phyloP scores from a whole-genome alignment of 768 basidiomycete species.

The Termitomyces eurrhizus region DNA sequence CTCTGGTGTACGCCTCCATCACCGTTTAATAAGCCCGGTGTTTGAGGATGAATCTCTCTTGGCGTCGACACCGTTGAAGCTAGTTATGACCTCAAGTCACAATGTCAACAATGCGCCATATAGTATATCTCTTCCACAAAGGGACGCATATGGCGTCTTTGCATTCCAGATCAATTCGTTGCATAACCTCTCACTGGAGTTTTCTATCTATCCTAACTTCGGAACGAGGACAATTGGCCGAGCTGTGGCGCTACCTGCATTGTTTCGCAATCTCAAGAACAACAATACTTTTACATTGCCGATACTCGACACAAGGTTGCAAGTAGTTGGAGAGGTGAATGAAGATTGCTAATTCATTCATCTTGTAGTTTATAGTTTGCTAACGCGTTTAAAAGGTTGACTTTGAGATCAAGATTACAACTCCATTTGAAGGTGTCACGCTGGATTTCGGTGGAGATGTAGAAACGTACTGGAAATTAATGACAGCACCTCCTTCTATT shows the following conservation, averaged over 20 bases:
- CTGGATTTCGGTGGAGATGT: conserved; percentile 92
- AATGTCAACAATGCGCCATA: conserved; percentile 87
- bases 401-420: conserved; percentile 84
- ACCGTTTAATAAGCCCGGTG: conserved; percentile 67
- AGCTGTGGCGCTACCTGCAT: conserved; percentile 77
- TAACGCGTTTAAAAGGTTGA: conserved; percentile 53
- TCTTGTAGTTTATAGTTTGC: background rate
- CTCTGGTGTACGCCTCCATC: conserved; percentile 62
- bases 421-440: conserved; percentile 88
- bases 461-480: conserved; percentile 99
- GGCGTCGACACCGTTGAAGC: conserved; percentile 81
- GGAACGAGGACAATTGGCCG: conserved; percentile 95
- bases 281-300: conserved; percentile 62
- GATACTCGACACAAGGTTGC: conserved; percentile 88
- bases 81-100: conserved; percentile 90
- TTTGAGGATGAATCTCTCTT: conserved; percentile 64
- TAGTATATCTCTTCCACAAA: conserved; percentile 81
- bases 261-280: conserved; percentile 57
- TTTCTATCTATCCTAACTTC: conserved; percentile 96
- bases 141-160: conserved; percentile 67
- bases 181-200: conserved; percentile 74
- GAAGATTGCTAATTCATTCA: background rate
- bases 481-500: conserved; percentile 43
- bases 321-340: conserved; percentile 88
- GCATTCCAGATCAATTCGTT: conserved; percentile 82